Evolutionary conservation across 495 filamentous ascomycete genomes (phyloP), one percentile per base, ranked within the genome.

Genomic region (Aspergillus olivimuriae): DNA sequence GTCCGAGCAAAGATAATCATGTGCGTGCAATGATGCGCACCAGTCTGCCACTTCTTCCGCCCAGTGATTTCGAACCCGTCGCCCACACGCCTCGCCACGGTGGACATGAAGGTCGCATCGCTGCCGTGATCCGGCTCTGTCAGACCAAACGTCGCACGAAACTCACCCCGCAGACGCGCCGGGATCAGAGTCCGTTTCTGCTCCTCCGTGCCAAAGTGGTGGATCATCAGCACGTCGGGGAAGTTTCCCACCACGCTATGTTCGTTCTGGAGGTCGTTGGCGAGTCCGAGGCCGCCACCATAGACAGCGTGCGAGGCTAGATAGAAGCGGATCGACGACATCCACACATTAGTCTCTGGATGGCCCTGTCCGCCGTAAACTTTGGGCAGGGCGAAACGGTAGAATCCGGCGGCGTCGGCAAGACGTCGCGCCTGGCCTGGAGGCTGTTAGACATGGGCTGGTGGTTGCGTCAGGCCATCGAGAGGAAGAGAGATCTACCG

Each of bases 201-300:
- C 45, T 67, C 56, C 20, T 59, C 54, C 5, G 41, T 70, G 3
- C 77, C 76, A 50, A 75, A 81, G 44, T 79, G 65, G 41, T 70
- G 63, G 12, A 81, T 52, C 79, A 79, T 80, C 4, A 77, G 48
- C 4, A 81, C 39, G 47, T 76, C 73, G 0, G 76, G 78, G 53
- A 79, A 78, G 51, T 81, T 82, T 4, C 75, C 75, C 2, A 80
- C 67, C 14, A 82, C 63, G 34, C 61, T 68, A 51, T 79, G 76
- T 52, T 81, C 77, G 43, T 72, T 82, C 49, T 83, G 76, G 30
- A 81, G 55, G 55, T 82, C 79, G 46, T 81, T 81, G 43, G 76
- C 75, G 3, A 83, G 59, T 3, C 77, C 73, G 16, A 82, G 44
- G 1, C 75, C 76, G 2, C 62, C 62, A 9, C 63, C 63, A 39